Percentiles rank a stretch among this genome's conserved stretches.
Conservation (phyloP, 306 rosid genomes). For the Nissolia schottii region DNA sequence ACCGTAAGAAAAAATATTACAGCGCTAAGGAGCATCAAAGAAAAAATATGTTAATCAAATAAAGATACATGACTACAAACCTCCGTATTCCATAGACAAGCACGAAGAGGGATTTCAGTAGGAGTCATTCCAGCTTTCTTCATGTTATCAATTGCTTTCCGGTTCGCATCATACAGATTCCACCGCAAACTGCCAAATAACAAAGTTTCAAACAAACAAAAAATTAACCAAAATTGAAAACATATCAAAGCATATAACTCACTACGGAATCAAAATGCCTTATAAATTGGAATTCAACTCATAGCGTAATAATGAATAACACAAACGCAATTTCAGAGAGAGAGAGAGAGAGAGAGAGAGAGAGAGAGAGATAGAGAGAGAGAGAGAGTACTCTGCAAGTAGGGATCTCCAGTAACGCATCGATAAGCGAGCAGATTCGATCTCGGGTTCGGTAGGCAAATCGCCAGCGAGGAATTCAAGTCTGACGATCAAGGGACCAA, state of each 20-base stretch:
- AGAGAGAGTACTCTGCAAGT: constrained; percentile 48
- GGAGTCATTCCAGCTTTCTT: constrained; percentile 91
- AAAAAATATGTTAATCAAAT: background rate
- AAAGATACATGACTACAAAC: constrained; percentile 26
- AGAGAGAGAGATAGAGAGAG: no score
- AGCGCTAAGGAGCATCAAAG: background rate
- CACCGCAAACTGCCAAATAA: constrained; percentile 62
- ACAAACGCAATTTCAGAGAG: no score
- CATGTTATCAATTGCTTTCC: constrained; percentile 72
- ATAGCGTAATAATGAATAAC: no score
- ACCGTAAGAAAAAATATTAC: no score
- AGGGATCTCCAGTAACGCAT: constrained; percentile 67
- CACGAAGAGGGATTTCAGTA: constrained; percentile 81
- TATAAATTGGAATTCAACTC: background rate
- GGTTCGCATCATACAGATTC: constrained; percentile 72
- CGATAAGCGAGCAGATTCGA: constrained; percentile 49
- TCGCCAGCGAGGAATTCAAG: constrained; percentile 90
- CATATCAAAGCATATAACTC: background rate
- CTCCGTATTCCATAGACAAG: constrained; percentile 89
- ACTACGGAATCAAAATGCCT: background rate
- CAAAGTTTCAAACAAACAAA: no score
- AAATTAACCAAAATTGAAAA: background rate
- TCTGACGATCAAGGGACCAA: constrained; percentile 61
- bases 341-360: no score
- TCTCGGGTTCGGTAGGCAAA: constrained; percentile 52